Base-by-base conservation (phyloP, 306 rosid genomes). In the Senna siamea region DNA sequence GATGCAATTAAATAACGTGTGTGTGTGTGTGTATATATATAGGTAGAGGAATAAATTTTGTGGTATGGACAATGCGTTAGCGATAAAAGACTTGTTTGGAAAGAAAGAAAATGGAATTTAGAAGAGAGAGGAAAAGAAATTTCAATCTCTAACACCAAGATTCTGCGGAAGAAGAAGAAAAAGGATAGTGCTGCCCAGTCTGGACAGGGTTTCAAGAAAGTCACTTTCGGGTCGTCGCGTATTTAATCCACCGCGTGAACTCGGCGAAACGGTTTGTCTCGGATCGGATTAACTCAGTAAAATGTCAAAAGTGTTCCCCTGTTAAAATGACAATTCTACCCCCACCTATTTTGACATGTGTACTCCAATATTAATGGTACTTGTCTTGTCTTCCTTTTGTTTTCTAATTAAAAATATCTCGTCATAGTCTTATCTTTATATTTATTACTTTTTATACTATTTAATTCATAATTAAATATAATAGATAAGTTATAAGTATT, bases 141-240 rank as follows among this genome's bases (percentile, higher is more conserved):
- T 40, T n/a, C 11, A 41, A 8, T 44, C 40, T 23, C 23, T 23
- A 41, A 76, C 62, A 82, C 75, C 72, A 58, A 82, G 83, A 82
- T 82, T 82, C 86, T 59, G 66, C 44, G 1, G 32, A 62, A 62
- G 47, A 35, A 60, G 10, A 34, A 37, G 40, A 37, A 37, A 5
- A 37, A 37, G 40, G 4, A 37, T 41, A 43, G 66, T 61, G 67
- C 9, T 22, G 50, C 32, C 68, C 50, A 37, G 32, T 38, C 18
- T 17, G 9, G 68, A 61, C 67, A 48, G 66, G 22, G 7, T 61
- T 61, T 37, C 9, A 12, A 38, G 12, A 62, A 62, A 47, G 64
- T 70, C 82, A 43, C 71, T 18, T 69, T 18, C 90, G 80, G 38
- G 87, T 76, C 80, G 83, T 85, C 90, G 86, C 90, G 30, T 88